phyloP scores from a whole-genome alignment of 805 yeast species.

The Grigorovia humatica region DNA sequence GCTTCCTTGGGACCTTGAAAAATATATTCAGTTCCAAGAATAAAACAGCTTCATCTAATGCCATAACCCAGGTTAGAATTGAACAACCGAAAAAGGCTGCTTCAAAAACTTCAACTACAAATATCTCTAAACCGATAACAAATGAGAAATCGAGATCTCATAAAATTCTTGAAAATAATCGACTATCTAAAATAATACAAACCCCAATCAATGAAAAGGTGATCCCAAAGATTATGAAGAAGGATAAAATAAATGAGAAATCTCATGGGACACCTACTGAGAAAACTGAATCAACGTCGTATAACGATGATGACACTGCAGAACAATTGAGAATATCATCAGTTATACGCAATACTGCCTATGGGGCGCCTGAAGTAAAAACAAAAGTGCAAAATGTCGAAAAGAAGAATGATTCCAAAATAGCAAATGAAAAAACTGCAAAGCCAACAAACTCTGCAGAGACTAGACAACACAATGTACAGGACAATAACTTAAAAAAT shows the following conservation, averaged over 20 bases:
- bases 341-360: slow-evolving; percentile 9
- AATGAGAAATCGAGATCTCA: neutral
- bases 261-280: neutral
- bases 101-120: neutral
- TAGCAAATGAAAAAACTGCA: neutral
- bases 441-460: neutral
- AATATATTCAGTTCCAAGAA: slow-evolving; percentile 11
- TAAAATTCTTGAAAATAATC: neutral
- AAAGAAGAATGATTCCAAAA: neutral
- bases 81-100: neutral
- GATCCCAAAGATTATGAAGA: neutral
- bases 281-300: neutral
- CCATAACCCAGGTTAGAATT: slow-evolving; percentile 1
- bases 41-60: slow-evolving; percentile 6
- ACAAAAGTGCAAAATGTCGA: neutral
- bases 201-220: neutral
- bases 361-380: neutral
- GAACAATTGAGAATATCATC: slow-evolving; percentile 16
- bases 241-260: neutral
- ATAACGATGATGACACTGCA: neutral
- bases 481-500: neutral
- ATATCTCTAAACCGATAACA: neutral
- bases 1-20: slow-evolving; percentile 11
- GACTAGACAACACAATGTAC: neutral
- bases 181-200: slow-evolving; percentile 1